phyloP scores from a whole-genome alignment of 225 moss, liverwort and hornwort genomes.

The Takakia lepidozioides region DNA sequence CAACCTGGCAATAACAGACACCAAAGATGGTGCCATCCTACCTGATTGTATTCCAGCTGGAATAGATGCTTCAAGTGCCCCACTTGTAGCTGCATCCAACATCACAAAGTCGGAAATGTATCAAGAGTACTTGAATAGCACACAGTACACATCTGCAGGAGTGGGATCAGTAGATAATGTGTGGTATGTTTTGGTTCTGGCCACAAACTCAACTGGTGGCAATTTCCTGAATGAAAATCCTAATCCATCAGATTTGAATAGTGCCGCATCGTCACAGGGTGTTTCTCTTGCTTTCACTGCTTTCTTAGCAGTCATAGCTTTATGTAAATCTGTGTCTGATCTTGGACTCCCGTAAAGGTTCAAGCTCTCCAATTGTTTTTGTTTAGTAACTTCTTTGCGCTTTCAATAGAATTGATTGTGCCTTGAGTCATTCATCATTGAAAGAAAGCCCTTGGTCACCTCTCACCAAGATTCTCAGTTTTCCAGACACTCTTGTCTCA shows the following conservation, averaged over 20 bases:
- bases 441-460: too few relatives aligned
- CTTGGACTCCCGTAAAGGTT: too few relatives aligned
- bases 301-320: conserved; percentile 1
- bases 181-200: conserved; percentile 63
- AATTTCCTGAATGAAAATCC: conserved; percentile 35
- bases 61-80: conserved; percentile 12
- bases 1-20: conserved; percentile 36
- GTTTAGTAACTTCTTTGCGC: too few relatives aligned
- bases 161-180: conserved; percentile 39
- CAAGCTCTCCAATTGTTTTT: too few relatives aligned
- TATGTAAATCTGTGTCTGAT: too few relatives aligned
- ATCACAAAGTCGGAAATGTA: conserved; percentile 33
- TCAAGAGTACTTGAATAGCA: conserved; percentile 24
- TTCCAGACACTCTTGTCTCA: too few relatives aligned
- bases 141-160: conserved; percentile 46
- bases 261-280: conserved; percentile 3
- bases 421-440: too few relatives aligned
- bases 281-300: neutral
- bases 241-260: too few relatives aligned
- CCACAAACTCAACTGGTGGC: conserved; percentile 39
- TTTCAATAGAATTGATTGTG: too few relatives aligned
- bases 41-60: conserved; percentile 39
- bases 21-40: conserved; percentile 38
- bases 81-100: conserved; percentile 36
- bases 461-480: too few relatives aligned